Percentiles rank a stretch among this genome's conserved stretches.
These are phyloP conservation scores for Lathyrus aphaca DNA, from an alignment of 306 rosid genomes.

Conservation along the genomic window DNA sequence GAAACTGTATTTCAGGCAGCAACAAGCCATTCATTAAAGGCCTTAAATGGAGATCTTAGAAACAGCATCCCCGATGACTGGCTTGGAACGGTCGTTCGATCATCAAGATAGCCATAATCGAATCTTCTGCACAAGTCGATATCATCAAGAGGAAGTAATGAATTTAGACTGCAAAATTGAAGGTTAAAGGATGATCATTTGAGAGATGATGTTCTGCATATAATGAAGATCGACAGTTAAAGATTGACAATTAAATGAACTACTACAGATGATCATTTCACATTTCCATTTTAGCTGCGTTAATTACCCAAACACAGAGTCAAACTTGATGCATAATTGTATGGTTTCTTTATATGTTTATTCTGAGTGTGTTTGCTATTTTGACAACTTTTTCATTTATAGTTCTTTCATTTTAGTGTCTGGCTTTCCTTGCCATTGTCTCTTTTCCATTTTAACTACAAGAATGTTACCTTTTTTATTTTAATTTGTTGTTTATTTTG, in stretches of 20 bases:
- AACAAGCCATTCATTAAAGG: conserved; percentile 71
- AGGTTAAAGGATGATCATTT: background rate
- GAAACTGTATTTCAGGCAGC: conserved; percentile 69
- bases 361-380: background rate
- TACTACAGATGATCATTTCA: background rate
- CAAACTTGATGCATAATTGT: background rate
- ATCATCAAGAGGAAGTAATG: background rate
- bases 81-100: conserved; percentile 80
- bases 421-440: background rate
- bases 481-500: conserved; percentile 5
- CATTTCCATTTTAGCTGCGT: background rate
- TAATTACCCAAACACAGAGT: background rate
- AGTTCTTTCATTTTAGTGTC: background rate
- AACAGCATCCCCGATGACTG: conserved; percentile 75
- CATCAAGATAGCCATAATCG: conserved; percentile 37
- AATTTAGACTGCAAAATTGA: conserved; percentile 9
- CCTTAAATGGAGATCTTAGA: conserved; percentile 74
- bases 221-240: background rate
- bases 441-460: background rate
- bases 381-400: background rate
- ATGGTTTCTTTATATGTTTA: background rate
- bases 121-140: conserved; percentile 25
- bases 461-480: background rate
- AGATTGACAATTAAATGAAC: background rate
- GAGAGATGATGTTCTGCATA: conserved; percentile 8